A percentile compares a stretch with the other conserved stretches of the same genome.
phyloP scores from a whole-genome alignment of 306 rosid genomes.

The Amphicarpaea edgeworthii region DNA sequence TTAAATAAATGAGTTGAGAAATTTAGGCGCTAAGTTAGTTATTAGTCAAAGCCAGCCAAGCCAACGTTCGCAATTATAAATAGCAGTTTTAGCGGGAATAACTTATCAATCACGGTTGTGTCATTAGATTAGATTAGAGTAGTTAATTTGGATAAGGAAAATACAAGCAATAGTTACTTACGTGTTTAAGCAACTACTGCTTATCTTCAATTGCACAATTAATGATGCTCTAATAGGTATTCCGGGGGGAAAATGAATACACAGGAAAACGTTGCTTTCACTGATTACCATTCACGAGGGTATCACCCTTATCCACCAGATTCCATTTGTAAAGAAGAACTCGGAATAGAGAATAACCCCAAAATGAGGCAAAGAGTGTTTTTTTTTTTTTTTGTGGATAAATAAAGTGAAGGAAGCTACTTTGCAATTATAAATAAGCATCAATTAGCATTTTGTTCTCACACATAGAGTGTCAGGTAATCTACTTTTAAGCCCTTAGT shows the following conservation, averaged over 20 bases:
- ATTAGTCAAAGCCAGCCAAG: background rate
- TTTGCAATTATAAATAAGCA: background rate
- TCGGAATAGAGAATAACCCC: background rate
- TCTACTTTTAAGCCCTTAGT: too few relatives aligned
- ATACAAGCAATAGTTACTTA: background rate
- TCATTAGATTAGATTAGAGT: background rate
- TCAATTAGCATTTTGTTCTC: slow-evolving; percentile 11
- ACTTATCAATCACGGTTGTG: background rate
- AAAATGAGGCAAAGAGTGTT: background rate
- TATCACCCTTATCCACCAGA: background rate
- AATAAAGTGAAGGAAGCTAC: too few relatives aligned
- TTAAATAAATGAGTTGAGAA: slow-evolving; percentile 1
- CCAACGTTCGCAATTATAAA: background rate
- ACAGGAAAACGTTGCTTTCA: background rate
- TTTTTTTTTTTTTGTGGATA: too few relatives aligned
- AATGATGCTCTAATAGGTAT: background rate
- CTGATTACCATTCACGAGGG: background rate
- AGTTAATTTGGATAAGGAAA: background rate
- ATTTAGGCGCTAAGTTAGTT: background rate
- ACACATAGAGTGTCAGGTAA: too few relatives aligned
- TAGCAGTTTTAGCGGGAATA: slow-evolving; percentile 1
- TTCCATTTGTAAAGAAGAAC: background rate
- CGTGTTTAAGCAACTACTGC: background rate
- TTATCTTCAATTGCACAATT: background rate
- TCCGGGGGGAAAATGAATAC: too few relatives aligned